Conservation (phyloP, 805 yeast species). For the Pichia gijzeniarum region DNA sequence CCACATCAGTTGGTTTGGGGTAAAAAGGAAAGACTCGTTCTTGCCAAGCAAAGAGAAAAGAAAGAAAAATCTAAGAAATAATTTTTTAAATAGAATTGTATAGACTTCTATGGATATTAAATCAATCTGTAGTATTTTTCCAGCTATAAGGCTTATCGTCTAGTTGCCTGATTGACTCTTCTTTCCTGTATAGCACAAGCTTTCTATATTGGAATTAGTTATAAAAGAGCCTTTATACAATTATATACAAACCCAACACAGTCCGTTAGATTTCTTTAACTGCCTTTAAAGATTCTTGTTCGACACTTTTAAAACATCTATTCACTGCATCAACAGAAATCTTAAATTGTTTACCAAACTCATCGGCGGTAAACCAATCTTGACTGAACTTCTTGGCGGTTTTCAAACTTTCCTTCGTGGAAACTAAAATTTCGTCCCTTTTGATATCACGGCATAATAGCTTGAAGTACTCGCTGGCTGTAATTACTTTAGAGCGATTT, state of each 20-base stretch:
- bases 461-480: not conserved
- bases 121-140: not conserved
- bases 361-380: constrained; percentile 19
- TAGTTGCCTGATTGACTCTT: no score
- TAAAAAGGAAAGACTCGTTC: constrained; percentile 62
- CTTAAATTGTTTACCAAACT: constrained; percentile 16
- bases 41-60: constrained; percentile 49
- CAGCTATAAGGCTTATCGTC: no score
- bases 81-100: not conserved
- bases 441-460: not conserved
- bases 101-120: not conserved
- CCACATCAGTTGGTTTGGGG: constrained; percentile 81
- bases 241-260: no score
- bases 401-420: not conserved
- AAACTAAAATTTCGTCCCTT: constrained; percentile 1
- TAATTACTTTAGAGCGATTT: not conserved
- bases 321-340: constrained; percentile 5
- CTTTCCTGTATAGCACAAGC: no score
- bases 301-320: constrained; percentile 1
- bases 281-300: constrained; percentile 6
- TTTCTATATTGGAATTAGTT: no score
- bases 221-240: no score
- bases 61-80: constrained; percentile 28
- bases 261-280: constrained; percentile 2
- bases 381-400: not conserved